phyloP scores from a whole-genome alignment of 495 filamentous ascomycete species.

The Penicillium soppii region DNA sequence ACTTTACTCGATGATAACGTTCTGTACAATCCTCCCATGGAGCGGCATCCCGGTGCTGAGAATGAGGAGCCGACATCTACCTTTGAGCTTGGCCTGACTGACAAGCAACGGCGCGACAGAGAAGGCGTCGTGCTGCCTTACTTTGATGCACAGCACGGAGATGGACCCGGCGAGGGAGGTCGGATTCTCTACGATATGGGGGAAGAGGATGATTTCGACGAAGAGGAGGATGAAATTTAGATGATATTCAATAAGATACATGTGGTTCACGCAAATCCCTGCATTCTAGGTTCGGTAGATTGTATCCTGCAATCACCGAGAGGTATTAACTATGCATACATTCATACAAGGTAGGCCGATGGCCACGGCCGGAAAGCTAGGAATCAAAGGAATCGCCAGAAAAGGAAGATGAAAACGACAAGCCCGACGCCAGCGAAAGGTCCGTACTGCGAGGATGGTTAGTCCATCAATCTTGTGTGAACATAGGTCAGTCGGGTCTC shows the following conservation, averaged over 20 bases:
- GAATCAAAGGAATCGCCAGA: constrained; percentile 84
- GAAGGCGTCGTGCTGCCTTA: constrained; percentile 92
- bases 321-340: constrained; percentile 47
- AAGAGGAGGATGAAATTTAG: constrained; percentile 96
- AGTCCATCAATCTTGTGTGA: constrained; percentile 1
- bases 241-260: constrained; percentile 6
- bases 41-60: constrained; percentile 23
- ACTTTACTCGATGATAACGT: constrained; percentile 78
- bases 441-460: constrained; percentile 63
- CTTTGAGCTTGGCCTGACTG: constrained; percentile 86
- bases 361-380: background rate
- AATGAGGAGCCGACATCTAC: constrained; percentile 63
- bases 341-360: constrained; percentile 30
- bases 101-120: constrained; percentile 78
- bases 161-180: constrained; percentile 77
- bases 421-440: constrained; percentile 78
- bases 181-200: constrained; percentile 97
- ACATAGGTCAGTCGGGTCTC: constrained; percentile 21
- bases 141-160: constrained; percentile 85
- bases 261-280: constrained; percentile 9
- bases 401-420: constrained; percentile 80
- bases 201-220: constrained; percentile 95
- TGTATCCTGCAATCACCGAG: constrained; percentile 40
- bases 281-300: constrained; percentile 22
- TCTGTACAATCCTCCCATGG: constrained; percentile 54